Base-by-base conservation (phyloP, 306 rosid species). In the Datisca glomerata region DNA sequence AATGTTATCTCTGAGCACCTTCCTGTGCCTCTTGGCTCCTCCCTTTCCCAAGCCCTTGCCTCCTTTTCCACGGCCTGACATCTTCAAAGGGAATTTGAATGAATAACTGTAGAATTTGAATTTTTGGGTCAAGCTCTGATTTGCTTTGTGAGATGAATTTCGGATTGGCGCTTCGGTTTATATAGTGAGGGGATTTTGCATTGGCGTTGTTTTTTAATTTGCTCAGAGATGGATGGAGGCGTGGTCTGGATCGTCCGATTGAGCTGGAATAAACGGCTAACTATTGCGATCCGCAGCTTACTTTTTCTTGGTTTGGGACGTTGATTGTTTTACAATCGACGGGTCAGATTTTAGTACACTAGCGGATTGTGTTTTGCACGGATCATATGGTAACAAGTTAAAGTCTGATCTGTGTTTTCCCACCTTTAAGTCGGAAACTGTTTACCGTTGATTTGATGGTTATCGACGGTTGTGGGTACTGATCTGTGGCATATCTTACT, bases 31-130 rank as follows among this genome's bases (percentile, higher is more conserved):
- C 46, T 41, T 41, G 14, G 46, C 46, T 2, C 46, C 46, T 8
- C 46, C 46, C 46, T 41, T 41, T 18, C 46, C 46, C 46, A 41
- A 17, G 2, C 46, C 46, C 24, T 41, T 41, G n/a, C 46, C 46
- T 3, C 46, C 46, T 21, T 41, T 41, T 12, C 46, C 46, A 9
- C 46, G 12, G 22, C 46, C 46, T 0, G 46, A 41, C 46, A 41
- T 41, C 7, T 17, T 3, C 24, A 5, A 3, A 3, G 1, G 14
- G 17, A 11, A 8, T 7, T 6, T 11, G n/a, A n/a, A n/a, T 34
- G 2, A 34, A 34, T 8, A 1, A 34, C 4, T 14, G 8, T 34
- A 6, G 40, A 41, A 20, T 17, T 20, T 18, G 3, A 13, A 18
- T 13, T 19, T 6, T 7, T 2, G 41, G 2, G n/a, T n/a, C n/a